A percentile compares a stretch with the other conserved stretches of the same genome.
phyloP scores from a whole-genome alignment of 2,329 filamentous ascomycete species.

The Raffaelea ambrosiae region DNA sequence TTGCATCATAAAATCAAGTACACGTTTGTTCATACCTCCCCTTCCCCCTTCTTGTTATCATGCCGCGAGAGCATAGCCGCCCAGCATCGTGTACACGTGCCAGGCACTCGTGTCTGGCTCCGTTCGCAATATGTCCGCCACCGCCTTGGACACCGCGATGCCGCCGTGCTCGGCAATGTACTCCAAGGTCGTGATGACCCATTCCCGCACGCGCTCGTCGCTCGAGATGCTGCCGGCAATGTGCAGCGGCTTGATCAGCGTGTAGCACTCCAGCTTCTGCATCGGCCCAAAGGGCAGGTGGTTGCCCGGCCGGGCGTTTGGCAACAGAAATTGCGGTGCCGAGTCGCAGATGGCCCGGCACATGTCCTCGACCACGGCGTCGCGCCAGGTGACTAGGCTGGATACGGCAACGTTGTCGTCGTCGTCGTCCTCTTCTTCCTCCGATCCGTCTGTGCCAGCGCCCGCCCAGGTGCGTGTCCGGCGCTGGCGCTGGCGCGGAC shows the following conservation, averaged over 20 bases:
- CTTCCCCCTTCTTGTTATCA: not conserved
- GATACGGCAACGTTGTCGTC: too few species aligned
- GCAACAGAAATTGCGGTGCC: not conserved
- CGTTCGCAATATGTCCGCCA: not conserved
- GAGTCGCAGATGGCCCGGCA: not conserved
- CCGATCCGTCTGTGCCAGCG: too few species aligned
- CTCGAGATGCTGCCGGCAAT: not conserved
- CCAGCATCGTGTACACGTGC: not conserved
- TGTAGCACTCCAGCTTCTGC: not conserved
- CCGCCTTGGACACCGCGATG: not conserved
- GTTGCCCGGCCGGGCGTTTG: not conserved
- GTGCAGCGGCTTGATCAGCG: not conserved
- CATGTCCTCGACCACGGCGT: not conserved
- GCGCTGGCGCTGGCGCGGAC: too few species aligned
- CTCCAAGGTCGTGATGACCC: not conserved
- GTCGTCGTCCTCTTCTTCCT: too few species aligned
- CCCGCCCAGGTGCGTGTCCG: too few species aligned
- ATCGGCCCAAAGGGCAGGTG: not conserved
- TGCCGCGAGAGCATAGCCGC: not conserved
- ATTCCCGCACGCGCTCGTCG: not conserved
- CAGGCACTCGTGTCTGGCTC: not conserved
- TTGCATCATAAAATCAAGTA: too few species aligned
- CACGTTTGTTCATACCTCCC: too few species aligned
- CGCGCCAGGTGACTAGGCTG: not conserved
- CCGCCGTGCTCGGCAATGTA: not conserved